These are phyloP conservation scores for Phialocephala sp. DNA, from an alignment of 2,329 filamentous ascomycete species.

Conservation along the genomic window DNA sequence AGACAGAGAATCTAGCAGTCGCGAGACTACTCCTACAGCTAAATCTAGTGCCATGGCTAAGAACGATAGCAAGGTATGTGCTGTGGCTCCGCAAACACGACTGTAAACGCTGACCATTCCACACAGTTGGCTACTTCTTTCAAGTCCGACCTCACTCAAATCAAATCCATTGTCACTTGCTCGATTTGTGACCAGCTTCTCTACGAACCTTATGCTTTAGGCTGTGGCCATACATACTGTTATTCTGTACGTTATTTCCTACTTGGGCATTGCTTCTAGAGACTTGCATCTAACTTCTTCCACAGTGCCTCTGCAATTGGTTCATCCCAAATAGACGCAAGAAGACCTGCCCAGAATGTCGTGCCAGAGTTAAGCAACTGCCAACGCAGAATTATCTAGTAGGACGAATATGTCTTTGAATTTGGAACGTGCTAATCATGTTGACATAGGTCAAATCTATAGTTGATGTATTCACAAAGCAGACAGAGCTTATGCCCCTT, in stretches of 20 bases:
- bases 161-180: conserved; percentile 67
- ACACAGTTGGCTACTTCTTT: conserved; percentile 37
- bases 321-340: conserved; percentile 52
- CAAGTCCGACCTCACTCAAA: conserved; percentile 60
- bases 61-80: conserved; percentile 21
- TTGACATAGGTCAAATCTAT: conserved; percentile 64
- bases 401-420: conserved; percentile 35
- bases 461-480: conserved; percentile 65
- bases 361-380: conserved; percentile 60
- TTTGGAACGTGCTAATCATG: conserved; percentile 13
- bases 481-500: conserved; percentile 64
- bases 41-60: conserved; percentile 11
- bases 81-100: not conserved
- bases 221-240: conserved; percentile 75
- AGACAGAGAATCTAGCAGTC: not conserved
- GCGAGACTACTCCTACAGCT: not conserved
- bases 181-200: conserved; percentile 71
- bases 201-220: conserved; percentile 72
- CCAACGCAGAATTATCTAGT: conserved; percentile 70
- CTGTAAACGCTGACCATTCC: not conserved
- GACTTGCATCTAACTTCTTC: conserved; percentile 28
- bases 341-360: conserved; percentile 73
- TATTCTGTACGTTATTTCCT: conserved; percentile 58
- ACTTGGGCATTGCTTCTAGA: not conserved
- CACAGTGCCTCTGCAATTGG: conserved; percentile 45